Evolutionary conservation across 352 stramenopile genomes (phyloP).

Genomic region (Pythium insidiosum): DNA sequence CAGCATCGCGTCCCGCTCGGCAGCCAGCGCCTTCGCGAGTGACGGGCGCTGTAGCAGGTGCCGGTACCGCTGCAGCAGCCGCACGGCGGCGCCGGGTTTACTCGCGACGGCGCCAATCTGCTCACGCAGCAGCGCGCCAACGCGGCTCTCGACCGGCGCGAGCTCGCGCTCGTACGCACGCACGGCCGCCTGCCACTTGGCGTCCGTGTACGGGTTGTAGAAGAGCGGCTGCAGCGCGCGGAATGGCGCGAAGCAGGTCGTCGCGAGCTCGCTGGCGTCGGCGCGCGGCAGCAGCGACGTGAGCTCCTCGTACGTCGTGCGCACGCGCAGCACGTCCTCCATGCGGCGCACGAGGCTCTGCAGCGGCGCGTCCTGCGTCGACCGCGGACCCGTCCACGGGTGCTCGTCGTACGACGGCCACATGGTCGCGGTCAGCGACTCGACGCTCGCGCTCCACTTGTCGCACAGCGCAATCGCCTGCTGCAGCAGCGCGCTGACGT

Average conservation of each 20-base stretch:
- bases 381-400: conserved; percentile 49
- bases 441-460: conserved; percentile 61
- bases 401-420: conserved; percentile 83
- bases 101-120: conserved; percentile 50
- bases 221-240: conserved; percentile 58
- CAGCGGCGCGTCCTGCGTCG: conserved; percentile 29
- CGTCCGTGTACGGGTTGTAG: conserved; percentile 90
- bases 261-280: conserved; percentile 27
- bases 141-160: conserved; percentile 70
- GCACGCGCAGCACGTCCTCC: conserved; percentile 71
- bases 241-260: conserved; percentile 68
- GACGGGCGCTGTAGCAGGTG: conserved; percentile 72
- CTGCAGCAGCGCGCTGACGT: conserved; percentile 47
- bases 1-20: conserved; percentile 85
- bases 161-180: conserved; percentile 74
- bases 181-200: conserved; percentile 65
- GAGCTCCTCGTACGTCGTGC: conserved; percentile 87
- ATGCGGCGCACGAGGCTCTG: conserved; percentile 53
- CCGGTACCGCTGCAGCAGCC: conserved; percentile 81
- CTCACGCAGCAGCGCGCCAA: conserved; percentile 77
- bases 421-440: conserved; percentile 69
- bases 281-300: conserved; percentile 45
- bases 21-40: conserved; percentile 64
- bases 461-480: conserved; percentile 70
- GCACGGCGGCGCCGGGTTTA: conserved; percentile 58